Conservation (phyloP, 768 basidiomycete genomes). For the Naganishia friedmannii region DNA sequence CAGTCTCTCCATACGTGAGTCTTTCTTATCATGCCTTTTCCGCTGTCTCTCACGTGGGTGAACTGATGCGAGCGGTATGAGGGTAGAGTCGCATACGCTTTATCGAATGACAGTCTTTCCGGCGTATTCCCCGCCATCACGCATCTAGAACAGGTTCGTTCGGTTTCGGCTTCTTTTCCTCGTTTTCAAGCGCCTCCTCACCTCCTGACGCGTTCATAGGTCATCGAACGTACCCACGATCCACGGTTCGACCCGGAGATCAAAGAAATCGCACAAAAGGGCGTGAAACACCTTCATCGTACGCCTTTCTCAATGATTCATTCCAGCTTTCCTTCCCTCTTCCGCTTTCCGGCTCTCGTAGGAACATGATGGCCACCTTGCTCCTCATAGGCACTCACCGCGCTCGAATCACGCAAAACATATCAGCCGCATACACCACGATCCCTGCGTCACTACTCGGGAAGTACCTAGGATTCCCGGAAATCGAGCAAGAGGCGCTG, state of each 20-base stretch:
- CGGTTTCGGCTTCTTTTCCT: neutral
- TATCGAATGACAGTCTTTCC: neutral
- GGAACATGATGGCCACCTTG: neutral
- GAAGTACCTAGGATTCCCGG: neutral
- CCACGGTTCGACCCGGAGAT: slow-evolving; percentile 5
- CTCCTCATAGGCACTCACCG: neutral
- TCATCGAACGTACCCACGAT: slow-evolving; percentile 1
- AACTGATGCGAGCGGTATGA: neutral
- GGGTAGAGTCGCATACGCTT: slow-evolving; percentile 3
- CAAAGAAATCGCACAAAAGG: neutral
- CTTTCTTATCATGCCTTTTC: neutral
- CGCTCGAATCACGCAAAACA: neutral
- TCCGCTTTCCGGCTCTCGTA: neutral
- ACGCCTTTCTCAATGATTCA: neutral
- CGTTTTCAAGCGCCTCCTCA: neutral
- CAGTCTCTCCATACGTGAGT: slow-evolving; percentile 18
- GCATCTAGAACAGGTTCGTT: slow-evolving; percentile 10
- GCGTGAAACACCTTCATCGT: neutral
- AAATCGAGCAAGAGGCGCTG: neutral
- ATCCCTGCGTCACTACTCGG: neutral
- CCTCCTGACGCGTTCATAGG: neutral
- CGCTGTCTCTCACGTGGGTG: neutral
- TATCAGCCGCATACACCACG: neutral
- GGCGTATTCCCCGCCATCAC: neutral
- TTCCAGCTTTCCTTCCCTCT: neutral